These are phyloP conservation scores for Pyrus communis DNA, from an alignment of 306 rosid genomes.

Conservation along the genomic window DNA sequence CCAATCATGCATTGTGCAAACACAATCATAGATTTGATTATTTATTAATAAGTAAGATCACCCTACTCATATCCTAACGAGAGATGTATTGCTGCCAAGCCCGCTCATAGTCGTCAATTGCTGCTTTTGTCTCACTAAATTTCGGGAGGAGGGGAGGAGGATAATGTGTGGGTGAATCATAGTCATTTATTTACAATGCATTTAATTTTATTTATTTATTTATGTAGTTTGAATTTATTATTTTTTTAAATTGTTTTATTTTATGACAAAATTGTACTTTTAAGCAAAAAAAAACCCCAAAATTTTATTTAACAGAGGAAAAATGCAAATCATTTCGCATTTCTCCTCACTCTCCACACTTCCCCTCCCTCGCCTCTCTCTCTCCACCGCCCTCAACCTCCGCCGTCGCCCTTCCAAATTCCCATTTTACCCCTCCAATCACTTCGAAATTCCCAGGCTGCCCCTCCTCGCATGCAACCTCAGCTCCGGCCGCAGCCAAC, in stretches of 20 bases:
- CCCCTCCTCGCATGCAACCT: constrained; percentile 24
- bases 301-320: background rate
- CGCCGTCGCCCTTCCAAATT: constrained; percentile 27
- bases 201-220: background rate
- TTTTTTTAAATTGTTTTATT: too few species aligned
- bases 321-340: constrained; percentile 32
- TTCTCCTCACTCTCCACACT: constrained; percentile 23
- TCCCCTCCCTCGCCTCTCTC: constrained; percentile 13
- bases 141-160: too few species aligned
- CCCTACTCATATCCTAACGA: too few species aligned
- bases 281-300: background rate
- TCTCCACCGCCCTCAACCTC: constrained; percentile 17
- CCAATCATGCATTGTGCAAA: too few species aligned
- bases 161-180: too few species aligned
- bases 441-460: background rate
- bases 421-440: constrained; percentile 19
- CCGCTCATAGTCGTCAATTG: too few species aligned
- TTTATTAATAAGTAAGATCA: too few species aligned
- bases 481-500: constrained; percentile 5
- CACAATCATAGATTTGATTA: too few species aligned
- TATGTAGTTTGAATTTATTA: background rate
- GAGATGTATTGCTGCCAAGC: too few species aligned
- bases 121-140: too few species aligned
- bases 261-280: background rate
- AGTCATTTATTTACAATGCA: background rate